Conservation (phyloP, 2,329 filamentous ascomycete species). For the Drechslera avenae region DNA sequence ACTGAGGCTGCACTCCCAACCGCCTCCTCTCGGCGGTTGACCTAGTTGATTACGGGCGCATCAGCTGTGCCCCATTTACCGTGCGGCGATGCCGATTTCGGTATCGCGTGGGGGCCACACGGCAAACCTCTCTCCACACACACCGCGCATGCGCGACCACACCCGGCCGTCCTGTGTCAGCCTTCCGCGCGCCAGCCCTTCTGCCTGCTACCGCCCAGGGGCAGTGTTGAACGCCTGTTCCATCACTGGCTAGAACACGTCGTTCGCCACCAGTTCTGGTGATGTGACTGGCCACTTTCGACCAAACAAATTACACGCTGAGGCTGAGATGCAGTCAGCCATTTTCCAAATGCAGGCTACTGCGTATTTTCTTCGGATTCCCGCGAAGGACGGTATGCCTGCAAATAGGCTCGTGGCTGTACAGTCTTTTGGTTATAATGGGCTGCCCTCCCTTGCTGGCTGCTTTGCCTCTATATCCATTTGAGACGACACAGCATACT, state of each 20-base stretch:
- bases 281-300: slow-evolving; percentile 13
- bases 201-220: slow-evolving; percentile 6
- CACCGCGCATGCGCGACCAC: background rate
- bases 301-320: slow-evolving; percentile 6
- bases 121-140: slow-evolving; percentile 7
- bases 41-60: background rate
- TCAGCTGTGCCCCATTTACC: slow-evolving; percentile 6
- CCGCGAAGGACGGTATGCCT: slow-evolving; percentile 11
- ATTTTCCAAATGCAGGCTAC: slow-evolving; percentile 25
- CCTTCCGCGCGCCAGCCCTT: background rate
- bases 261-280: background rate
- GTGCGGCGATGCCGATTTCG: slow-evolving; percentile 7
- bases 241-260: slow-evolving; percentile 1
- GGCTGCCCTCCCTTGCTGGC: background rate
- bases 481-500: background rate
- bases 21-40: background rate
- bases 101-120: slow-evolving; percentile 18
- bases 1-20: background rate
- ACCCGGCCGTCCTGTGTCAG: slow-evolving; percentile 11
- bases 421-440: slow-evolving; percentile 7
- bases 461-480: background rate
- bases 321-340: slow-evolving; percentile 29
- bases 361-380: slow-evolving; percentile 10
- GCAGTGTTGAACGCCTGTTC: slow-evolving; percentile 2
- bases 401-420: slow-evolving; percentile 6